phyloP scores from a whole-genome alignment of 768 basidiomycete genomes.

The Mycena capillaripes region DNA sequence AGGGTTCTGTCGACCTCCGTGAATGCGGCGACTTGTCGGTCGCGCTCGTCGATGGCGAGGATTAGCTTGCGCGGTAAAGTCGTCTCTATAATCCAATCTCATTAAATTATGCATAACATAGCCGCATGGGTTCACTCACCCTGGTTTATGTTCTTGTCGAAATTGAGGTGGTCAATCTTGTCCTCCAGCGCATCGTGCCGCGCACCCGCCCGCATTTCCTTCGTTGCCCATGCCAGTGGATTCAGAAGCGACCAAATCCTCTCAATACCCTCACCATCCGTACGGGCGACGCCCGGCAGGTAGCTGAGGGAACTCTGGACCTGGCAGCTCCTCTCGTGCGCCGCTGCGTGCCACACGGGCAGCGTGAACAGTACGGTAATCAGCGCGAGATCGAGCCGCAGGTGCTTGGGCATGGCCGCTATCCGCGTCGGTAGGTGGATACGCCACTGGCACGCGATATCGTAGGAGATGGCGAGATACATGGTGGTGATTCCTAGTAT shows the following conservation, averaged over 20 bases:
- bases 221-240: conserved; percentile 39
- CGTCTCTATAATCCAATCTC: background rate
- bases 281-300: conserved; percentile 21
- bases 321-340: conserved; percentile 34
- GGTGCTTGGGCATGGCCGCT: background rate
- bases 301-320: conserved; percentile 29
- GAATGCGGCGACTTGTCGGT: background rate
- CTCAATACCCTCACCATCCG: conserved; percentile 39
- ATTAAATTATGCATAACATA: background rate
- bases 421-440: conserved; percentile 3
- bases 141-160: conserved; percentile 27
- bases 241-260: conserved; percentile 46
- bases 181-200: conserved; percentile 46
- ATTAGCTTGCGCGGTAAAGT: background rate
- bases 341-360: conserved; percentile 35
- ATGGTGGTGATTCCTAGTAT: conserved; percentile 1
- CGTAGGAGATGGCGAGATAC: conserved; percentile 35
- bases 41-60: conserved; percentile 7
- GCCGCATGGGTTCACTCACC: background rate
- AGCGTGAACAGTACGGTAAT: conserved; percentile 6
- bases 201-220: conserved; percentile 47
- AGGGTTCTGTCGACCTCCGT: conserved; percentile 9
- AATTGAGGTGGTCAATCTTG: conserved; percentile 38
- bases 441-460: conserved; percentile 44
- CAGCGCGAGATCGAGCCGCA: background rate